Evolutionary conservation across 768 basidiomycete genomes (phyloP), one percentile per base, ranked within the genome.

Genomic region (Porphyrellus cyaneotinctus): DNA sequence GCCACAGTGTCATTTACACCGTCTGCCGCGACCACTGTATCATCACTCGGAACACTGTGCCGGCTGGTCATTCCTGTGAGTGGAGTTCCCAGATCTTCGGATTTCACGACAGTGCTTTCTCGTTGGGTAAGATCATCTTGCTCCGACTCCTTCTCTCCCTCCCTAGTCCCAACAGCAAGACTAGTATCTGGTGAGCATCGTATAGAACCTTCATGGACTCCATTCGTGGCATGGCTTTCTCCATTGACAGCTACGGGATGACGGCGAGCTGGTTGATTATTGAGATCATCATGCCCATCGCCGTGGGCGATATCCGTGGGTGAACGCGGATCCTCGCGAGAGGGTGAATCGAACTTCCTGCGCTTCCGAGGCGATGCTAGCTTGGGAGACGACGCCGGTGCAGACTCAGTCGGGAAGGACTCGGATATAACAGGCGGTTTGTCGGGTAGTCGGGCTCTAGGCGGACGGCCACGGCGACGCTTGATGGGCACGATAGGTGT

Each of bases 11-110:
- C 63, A 24, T 62, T 59, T 5, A 61, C 60, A 8, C 57, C 64
- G 33, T 77, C 73, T 13, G 63, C 56, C 15, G 70, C 74, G 42
- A 74, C 73, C 37, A 83, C 71, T 10, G 79, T 83, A 48, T 79
- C 80, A 54, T 85, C 85, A 60, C 78, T 83, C 28, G 79, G 78
- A 52, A 75, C 71, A 56, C 83, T 84, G 60, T 78, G 79, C 53
- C 73, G 72, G 57, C 78, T 79, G 44, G 78, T 75, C 51, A 70
- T 58, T 20, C 67, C 74, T 7, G 77, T 81, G 41, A 77, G 64
- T 1, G 81, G 79, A 28, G 81, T 83, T 28, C 72, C 78, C 49
- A 70, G 57, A 52, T 81, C 81, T 62, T 84, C 83, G n/a, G 74
- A 75, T 62, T 79, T 79, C 38, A 76, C 70, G 44, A 71, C 74